Evolutionary conservation across 2,329 filamentous ascomycete genomes (phyloP).

Genomic region (Ophiosphaerella korrae): DNA sequence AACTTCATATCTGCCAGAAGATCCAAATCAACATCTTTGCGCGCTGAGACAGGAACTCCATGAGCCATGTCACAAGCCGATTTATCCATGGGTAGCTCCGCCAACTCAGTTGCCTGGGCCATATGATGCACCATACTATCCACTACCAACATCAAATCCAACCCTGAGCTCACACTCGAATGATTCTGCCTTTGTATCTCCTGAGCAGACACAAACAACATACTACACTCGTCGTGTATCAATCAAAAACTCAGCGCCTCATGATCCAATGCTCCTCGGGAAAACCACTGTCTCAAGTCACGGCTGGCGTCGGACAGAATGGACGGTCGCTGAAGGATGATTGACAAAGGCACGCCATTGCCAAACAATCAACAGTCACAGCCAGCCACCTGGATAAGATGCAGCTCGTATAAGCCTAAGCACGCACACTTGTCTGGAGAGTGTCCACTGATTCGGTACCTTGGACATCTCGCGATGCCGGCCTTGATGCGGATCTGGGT

Average conservation of each 20-base stretch:
- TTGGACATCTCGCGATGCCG: background rate
- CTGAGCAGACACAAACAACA: constrained; percentile 14
- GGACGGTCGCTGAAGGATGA: constrained; percentile 41
- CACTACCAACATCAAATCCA: constrained; percentile 35
- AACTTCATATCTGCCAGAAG: constrained; percentile 1
- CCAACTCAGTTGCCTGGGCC: constrained; percentile 42
- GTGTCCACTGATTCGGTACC: background rate
- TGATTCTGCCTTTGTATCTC: constrained; percentile 5
- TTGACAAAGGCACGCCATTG: background rate
- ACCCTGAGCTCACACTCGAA: constrained; percentile 28
- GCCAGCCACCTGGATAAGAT: constrained; percentile 1
- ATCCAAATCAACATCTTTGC: constrained; percentile 16
- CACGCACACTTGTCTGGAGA: background rate
- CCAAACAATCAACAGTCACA: background rate
- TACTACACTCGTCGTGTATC: constrained; percentile 37
- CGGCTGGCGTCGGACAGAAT: constrained; percentile 44
- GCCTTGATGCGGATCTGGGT: background rate
- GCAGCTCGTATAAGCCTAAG: background rate
- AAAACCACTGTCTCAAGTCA: constrained; percentile 34
- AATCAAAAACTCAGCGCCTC: constrained; percentile 20
- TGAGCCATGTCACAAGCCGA: constrained; percentile 23
- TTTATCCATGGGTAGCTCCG: constrained; percentile 42
- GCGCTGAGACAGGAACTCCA: constrained; percentile 21
- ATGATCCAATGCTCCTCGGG: constrained; percentile 24
- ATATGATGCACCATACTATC: constrained; percentile 43